A percentile compares a stretch with the other conserved stretches of the same genome.
Conservation (phyloP, 148 eudicot genomes). For the Silene latifolia region DNA sequence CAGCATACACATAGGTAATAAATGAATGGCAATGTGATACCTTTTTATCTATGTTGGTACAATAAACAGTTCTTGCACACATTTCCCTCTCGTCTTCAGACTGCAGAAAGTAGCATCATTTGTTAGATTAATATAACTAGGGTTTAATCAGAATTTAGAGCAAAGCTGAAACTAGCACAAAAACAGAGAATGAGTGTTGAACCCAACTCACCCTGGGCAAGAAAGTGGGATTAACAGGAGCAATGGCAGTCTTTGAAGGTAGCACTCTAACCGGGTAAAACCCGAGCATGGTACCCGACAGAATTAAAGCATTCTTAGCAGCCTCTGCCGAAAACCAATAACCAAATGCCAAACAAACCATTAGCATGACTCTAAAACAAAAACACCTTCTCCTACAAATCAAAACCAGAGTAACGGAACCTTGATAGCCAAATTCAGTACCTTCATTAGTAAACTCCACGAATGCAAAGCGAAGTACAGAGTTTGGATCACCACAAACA, state of each 20-base stretch:
- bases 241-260: constrained; percentile 98
- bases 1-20: constrained; percentile 3
- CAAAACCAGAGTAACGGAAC: neutral
- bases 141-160: constrained; percentile 8
- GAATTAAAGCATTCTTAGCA: constrained; percentile 82
- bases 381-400: constrained; percentile 1
- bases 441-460: constrained; percentile 91
- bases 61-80: constrained; percentile 96
- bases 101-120: constrained; percentile 37
- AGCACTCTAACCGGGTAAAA: constrained; percentile 88
- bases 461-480: constrained; percentile 96
- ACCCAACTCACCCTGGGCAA: constrained; percentile 68
- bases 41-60: constrained; percentile 94
- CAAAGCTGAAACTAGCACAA: neutral
- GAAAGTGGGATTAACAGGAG: constrained; percentile 96
- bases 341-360: constrained; percentile 1
- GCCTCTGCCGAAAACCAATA: constrained; percentile 52
- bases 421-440: constrained; percentile 23
- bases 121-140: constrained; percentile 8
- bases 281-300: constrained; percentile 95
- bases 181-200: neutral
- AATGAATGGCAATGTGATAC: constrained; percentile 31
- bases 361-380: neutral
- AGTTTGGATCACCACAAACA: constrained; percentile 95
- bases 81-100: constrained; percentile 98